Conservation (phyloP, 1,139 yeast species). For the Suhomyces ambrosiae region DNA sequence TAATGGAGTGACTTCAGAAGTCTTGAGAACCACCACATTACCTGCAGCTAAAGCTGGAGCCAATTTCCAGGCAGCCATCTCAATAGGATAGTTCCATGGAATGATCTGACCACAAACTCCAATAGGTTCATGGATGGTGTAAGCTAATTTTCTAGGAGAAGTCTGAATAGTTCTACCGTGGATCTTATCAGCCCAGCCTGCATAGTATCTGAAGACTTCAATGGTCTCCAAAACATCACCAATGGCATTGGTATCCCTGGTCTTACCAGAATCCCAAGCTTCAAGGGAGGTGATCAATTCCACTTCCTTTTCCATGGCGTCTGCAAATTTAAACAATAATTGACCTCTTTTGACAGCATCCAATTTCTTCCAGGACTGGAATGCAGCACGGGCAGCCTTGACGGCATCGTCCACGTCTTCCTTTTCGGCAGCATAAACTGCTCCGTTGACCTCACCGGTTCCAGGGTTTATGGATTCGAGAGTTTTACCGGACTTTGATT, state of each 20-base stretch:
- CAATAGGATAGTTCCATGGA: conserved; percentile 66
- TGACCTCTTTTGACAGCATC: conserved; percentile 56
- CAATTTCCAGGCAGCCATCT: conserved; percentile 62
- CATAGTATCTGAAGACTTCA: conserved; percentile 65
- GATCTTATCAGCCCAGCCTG: conserved; percentile 84
- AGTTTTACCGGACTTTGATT: conserved; percentile 61
- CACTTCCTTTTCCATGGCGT: conserved; percentile 55
- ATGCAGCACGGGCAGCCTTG: conserved; percentile 68
- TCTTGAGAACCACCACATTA: conserved; percentile 62
- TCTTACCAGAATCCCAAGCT: conserved; percentile 82
- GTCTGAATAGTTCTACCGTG: conserved; percentile 71
- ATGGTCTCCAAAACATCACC: conserved; percentile 64
- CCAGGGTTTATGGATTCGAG: conserved; percentile 65
- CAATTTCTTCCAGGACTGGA: conserved; percentile 54
- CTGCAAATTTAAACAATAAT: conserved; percentile 60
- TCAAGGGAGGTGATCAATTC: conserved; percentile 68
- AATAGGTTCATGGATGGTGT: conserved; percentile 78
- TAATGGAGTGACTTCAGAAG: conserved; percentile 69
- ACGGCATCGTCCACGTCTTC: conserved; percentile 81
- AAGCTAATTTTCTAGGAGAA: conserved; percentile 67
- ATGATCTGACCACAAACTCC: conserved; percentile 81
- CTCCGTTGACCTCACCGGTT: conserved; percentile 66
- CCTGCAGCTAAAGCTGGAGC: conserved; percentile 73
- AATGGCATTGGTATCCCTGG: conserved; percentile 50
- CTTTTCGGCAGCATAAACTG: conserved; percentile 66